Conservation (phyloP, 306 rosid genomes). For the Casuarina cunninghamiana region DNA sequence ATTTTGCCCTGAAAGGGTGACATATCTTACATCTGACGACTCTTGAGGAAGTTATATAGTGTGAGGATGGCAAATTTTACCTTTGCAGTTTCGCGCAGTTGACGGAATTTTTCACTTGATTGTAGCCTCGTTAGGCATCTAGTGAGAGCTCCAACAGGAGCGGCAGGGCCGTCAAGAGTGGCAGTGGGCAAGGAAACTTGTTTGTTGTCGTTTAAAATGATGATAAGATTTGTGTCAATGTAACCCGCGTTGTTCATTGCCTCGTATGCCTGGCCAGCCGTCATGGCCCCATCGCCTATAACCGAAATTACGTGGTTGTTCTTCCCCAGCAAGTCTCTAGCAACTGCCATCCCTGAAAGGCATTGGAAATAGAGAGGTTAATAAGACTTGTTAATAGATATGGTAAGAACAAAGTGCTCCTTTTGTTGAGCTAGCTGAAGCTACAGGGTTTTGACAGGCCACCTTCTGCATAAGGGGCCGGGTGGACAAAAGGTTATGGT, state of each 20-base stretch:
- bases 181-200: slow-evolving; percentile 79
- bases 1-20: too few relatives aligned
- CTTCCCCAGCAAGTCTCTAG: slow-evolving; percentile 54
- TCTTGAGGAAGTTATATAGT: neutral
- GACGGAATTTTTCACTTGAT: slow-evolving; percentile 40
- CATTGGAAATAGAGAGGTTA: neutral
- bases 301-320: slow-evolving; percentile 60
- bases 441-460: too few relatives aligned
- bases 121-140: slow-evolving; percentile 46
- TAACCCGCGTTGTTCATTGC: slow-evolving; percentile 78
- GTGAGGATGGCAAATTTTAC: slow-evolving; percentile 12
- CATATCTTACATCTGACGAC: neutral
- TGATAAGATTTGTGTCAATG: slow-evolving; percentile 54
- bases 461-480: too few relatives aligned
- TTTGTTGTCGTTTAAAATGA: slow-evolving; percentile 60
- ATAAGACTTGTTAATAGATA: neutral
- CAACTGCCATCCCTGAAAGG: slow-evolving; percentile 64
- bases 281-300: slow-evolving; percentile 78
- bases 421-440: too few relatives aligned
- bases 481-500: too few relatives aligned
- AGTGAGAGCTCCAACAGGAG: slow-evolving; percentile 71
- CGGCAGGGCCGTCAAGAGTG: slow-evolving; percentile 53
- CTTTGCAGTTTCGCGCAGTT: slow-evolving; percentile 53
- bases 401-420: too few relatives aligned
- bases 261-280: slow-evolving; percentile 68